A percentile compares a stretch with the other conserved stretches of the same genome.
phyloP scores from a whole-genome alignment of 2,329 filamentous ascomycete genomes.

The Neospermospora avenae region DNA sequence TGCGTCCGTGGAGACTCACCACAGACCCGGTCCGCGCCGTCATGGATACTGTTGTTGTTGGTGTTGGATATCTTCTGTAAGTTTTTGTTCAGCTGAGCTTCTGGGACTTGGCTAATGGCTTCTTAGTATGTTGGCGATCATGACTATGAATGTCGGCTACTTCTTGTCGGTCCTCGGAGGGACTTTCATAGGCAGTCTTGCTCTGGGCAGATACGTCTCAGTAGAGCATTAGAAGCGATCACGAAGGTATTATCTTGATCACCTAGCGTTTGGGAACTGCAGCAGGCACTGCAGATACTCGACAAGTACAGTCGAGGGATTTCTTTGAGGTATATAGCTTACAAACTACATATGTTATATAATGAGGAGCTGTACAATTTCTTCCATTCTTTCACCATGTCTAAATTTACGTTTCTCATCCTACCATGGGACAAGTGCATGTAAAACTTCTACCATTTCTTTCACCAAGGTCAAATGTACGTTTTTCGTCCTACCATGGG shows the following conservation, averaged over 20 bases:
- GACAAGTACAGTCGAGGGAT: neutral
- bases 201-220: constrained; percentile 31
- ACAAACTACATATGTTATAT: neutral
- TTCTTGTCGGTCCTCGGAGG: constrained; percentile 76
- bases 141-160: constrained; percentile 85
- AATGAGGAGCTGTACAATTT: neutral
- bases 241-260: constrained; percentile 5
- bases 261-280: constrained; percentile 7
- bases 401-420: too few species aligned
- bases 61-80: constrained; percentile 81
- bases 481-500: too few species aligned
- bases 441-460: too few species aligned
- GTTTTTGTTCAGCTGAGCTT: constrained; percentile 37
- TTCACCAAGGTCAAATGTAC: neutral
- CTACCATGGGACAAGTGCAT: neutral
- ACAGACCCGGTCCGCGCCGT: constrained; percentile 72
- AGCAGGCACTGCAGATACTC: constrained; percentile 12
- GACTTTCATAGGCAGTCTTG: constrained; percentile 80
- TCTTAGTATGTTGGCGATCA: constrained; percentile 82
- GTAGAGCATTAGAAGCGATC: constrained; percentile 18
- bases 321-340: neutral
- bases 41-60: constrained; percentile 69
- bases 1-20: constrained; percentile 74
- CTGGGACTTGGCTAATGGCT: constrained; percentile 16
- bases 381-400: neutral